Evolutionary conservation across 2,329 filamentous ascomycete genomes (phyloP).

Genomic region (Xylaria sp.): DNA sequence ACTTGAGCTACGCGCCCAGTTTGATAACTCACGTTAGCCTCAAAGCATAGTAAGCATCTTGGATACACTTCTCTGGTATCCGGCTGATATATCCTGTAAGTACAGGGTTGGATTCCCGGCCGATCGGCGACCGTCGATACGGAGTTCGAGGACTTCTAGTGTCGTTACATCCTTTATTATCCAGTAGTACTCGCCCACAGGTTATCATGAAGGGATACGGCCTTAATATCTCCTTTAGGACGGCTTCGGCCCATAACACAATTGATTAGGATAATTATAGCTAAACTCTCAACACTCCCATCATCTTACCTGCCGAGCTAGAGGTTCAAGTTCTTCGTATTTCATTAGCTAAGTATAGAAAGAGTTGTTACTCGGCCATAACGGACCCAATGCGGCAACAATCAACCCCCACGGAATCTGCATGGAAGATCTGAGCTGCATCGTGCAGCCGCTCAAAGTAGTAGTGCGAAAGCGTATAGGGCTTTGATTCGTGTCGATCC

Average conservation of each 20-base stretch:
- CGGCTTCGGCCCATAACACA: background rate
- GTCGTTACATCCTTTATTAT: background rate
- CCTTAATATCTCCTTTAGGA: background rate
- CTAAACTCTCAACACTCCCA: background rate
- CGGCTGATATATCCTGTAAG: background rate
- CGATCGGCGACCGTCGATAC: background rate
- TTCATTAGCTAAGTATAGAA: background rate
- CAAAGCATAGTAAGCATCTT: constrained; percentile 28
- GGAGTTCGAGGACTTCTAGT: background rate
- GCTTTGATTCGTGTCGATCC: constrained; percentile 4
- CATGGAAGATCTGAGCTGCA: constrained; percentile 29
- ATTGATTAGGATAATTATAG: background rate
- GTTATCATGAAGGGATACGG: background rate
- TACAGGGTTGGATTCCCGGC: background rate
- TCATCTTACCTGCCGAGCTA: background rate
- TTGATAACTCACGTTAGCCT: background rate
- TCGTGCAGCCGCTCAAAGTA: constrained; percentile 27
- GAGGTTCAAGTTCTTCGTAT: background rate
- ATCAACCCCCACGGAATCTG: constrained; percentile 28
- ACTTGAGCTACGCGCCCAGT: constrained; percentile 6
- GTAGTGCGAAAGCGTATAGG: constrained; percentile 9
- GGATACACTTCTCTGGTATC: constrained; percentile 3
- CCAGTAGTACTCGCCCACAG: background rate
- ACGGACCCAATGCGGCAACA: constrained; percentile 6
- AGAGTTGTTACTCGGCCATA: background rate